These are phyloP conservation scores for Serendipita sp. DNA, from an alignment of 768 basidiomycete species.

Conservation along the genomic window DNA sequence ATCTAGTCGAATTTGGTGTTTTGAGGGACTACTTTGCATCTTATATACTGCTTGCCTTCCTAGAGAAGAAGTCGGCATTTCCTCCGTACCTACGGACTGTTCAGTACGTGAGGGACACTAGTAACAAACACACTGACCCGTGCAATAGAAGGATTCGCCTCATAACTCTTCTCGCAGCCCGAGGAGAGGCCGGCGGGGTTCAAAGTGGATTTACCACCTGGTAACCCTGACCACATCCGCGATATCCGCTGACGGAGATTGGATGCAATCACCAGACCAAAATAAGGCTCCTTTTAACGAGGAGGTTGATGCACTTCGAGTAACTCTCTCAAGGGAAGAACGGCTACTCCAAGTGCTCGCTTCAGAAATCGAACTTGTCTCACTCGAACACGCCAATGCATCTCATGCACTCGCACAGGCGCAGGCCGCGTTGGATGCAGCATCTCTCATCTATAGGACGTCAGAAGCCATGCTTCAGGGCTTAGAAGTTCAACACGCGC, in stretches of 20 bases:
- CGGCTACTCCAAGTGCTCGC: neutral
- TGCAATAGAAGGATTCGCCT: conserved; percentile 22
- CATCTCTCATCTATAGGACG: neutral
- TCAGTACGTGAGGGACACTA: too few relatives aligned
- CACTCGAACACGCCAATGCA: neutral
- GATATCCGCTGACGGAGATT: neutral
- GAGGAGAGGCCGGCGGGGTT: neutral
- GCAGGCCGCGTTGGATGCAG: neutral
- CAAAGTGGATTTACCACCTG: neutral
- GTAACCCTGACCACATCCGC: neutral
- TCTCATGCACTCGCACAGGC: neutral
- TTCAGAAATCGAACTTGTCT: neutral
- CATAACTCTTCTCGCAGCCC: neutral
- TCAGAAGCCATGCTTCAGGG: neutral
- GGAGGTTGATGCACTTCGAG: neutral
- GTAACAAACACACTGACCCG: conserved; percentile 21
- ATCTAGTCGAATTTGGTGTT: neutral
- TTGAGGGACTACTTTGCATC: too few relatives aligned
- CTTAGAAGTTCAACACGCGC: neutral
- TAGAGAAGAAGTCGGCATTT: conserved; percentile 54
- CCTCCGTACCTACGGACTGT: conserved; percentile 35
- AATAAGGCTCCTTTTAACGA: conserved; percentile 3
- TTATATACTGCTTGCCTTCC: conserved; percentile 33
- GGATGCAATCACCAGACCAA: neutral
- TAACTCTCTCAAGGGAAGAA: neutral